Evolutionary conservation across 768 basidiomycete species (phyloP).

Genomic region (Lactarius sp.): DNA sequence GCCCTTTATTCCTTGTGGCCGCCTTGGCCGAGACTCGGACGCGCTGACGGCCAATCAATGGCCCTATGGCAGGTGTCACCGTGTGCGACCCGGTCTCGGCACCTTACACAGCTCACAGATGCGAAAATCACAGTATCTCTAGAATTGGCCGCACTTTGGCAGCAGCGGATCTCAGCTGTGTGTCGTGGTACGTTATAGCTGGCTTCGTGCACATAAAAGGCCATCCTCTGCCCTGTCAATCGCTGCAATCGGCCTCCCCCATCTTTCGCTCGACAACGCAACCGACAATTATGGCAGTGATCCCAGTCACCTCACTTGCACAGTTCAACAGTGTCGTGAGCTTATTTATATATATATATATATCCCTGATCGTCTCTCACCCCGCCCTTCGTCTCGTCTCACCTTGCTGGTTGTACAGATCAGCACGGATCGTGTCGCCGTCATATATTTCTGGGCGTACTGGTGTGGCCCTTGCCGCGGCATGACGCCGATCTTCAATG

Average conservation of each 20-base stretch:
- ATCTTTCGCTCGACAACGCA: not conserved
- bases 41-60: not conserved
- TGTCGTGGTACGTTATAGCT: not conserved
- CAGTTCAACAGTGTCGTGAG: constrained; percentile 18
- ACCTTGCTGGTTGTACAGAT: not conserved
- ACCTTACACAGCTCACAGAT: not conserved
- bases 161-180: not conserved
- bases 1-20: constrained; percentile 12
- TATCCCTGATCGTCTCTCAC: not conserved
- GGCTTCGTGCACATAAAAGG: constrained; percentile 5
- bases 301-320: constrained; percentile 15
- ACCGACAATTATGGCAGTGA: constrained; percentile 11
- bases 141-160: constrained; percentile 4
- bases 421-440: constrained; percentile 2
- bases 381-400: not conserved
- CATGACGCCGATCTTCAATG: constrained; percentile 18
- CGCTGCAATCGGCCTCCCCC: not conserved
- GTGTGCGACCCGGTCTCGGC: constrained; percentile 1
- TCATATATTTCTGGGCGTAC: constrained; percentile 23
- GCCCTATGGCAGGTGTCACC: constrained; percentile 12
- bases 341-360: not conserved
- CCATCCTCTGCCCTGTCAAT: not conserved
- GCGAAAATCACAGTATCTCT: not conserved
- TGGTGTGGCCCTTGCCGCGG: constrained; percentile 23
- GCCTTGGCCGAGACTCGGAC: not conserved